Base-by-base conservation (phyloP, 768 basidiomycete species). In the Rhizopogon roseolus region DNA sequence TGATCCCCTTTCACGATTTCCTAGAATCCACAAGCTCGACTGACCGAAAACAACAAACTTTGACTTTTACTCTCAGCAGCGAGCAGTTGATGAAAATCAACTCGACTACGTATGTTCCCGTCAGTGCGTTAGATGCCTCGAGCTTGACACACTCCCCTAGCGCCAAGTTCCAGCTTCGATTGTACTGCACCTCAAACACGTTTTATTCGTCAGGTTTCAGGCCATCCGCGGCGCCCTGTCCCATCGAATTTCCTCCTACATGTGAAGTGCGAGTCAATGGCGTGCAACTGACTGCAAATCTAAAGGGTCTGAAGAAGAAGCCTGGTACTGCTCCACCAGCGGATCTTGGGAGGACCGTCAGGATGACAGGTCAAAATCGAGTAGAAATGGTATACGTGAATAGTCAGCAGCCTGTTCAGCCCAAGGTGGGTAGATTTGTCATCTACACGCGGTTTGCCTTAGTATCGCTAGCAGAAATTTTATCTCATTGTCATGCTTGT, bases 221-320 rank as follows among this genome's bases (percentile, higher is more conserved):
- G 49, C 68, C 79, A 5, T 73, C 69, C 53, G 61, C 70, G 41
- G 66, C 72, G 16, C 81, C 82, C 16, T 90, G 88, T 64, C 89
- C 82, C 4, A 82, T 96, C 45, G 93, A 97, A 74, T 97, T 96
- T 61, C 93, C 93, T 22, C 84, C 86, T 7, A 90, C 90, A 8
- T 93, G 90, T 65, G 93, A 97, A 80, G 86, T 95, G 49, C 86
- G 91, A 64, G 82, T 95, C 38, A 96, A 97, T 68, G 77, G 73
- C 52, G 74, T 74, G 2, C 76, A 81, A 51, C 71, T 96, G 29
- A 73, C 74, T 17, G 90, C 86, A 37, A 94, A 87, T 66, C 68
- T 93, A 57, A 93, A 93, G 67, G 94, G 94, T 5, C 72, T 96
- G 66, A 97, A 97, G 79, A 97, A 97, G 76, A 94, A 90, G 61